Base-by-base conservation (phyloP, 306 rosid genomes). In the Argentina anserina region DNA sequence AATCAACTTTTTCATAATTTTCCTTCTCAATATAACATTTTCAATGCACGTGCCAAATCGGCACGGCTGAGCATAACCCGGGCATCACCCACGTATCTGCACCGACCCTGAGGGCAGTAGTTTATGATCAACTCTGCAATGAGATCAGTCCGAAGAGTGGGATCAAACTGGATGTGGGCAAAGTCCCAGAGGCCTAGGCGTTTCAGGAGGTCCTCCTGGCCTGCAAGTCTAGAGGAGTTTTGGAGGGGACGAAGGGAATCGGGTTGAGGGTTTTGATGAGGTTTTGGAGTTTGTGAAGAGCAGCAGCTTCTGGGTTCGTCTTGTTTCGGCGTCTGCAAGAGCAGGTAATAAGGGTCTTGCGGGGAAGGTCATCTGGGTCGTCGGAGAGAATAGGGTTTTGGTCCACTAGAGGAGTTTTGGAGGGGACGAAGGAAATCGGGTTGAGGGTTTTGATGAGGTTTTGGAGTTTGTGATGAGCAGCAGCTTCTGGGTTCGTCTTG, bases 161-260 rank as follows among this genome's bases (percentile, higher is more conserved):
- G 69, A 65, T 91, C 92, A 23, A 89, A 91, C 56, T 91, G 89
- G 25, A 82, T 62, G 34, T 88, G 92, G 28, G 84, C 94, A n/a
- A 94, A 91, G 26, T 88, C 87, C 97, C 98, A 94, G 55, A 94
- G 74, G 52, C 96, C 96, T 2, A 94, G 65, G 23, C 91, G 87
- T 86, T 81, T 80, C 65, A 94, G 42, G 41, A 94, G 94, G 41
- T 39, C 41, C 66, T 80, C 67, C 86, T 86, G 78, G 73, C 55
- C 34, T 76, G 50, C 39, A 94, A 91, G 79, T 91, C 87, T 9
- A 89, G 89, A 66, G 25, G 47, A n/a, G n/a, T n/a, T 80, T 86
- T 90, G 0, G 58, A 34, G 0, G 98, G 96, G 0, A 75, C 52
- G 21, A 93, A 93, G 10, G 96, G 96, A 63, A 89, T 75, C 6